phyloP scores from a whole-genome alignment of 768 basidiomycete species.

The Rhizopogon salebrosus region DNA sequence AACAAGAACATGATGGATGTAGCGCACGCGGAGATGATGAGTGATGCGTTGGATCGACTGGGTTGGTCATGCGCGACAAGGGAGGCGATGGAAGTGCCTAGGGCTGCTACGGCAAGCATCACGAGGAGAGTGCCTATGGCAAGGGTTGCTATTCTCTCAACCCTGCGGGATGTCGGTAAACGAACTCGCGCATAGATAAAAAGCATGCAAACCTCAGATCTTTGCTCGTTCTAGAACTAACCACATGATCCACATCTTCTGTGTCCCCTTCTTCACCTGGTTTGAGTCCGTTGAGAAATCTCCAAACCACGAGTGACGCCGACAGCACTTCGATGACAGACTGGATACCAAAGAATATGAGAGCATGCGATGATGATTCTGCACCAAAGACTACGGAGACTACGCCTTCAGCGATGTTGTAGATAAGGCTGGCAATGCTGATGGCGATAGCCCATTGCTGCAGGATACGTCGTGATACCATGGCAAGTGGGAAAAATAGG shows the following conservation, averaged over 20 bases:
- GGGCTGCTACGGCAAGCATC: constrained; percentile 32
- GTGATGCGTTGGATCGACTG: constrained; percentile 31
- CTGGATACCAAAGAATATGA: constrained; percentile 46
- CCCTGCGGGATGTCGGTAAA: constrained; percentile 14
- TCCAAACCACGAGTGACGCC: constrained; percentile 39
- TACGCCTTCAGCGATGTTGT: constrained; percentile 36
- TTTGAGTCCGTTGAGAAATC: constrained; percentile 30
- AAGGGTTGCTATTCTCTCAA: constrained; percentile 32
- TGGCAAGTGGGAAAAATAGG: not conserved
- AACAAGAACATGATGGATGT: constrained; percentile 35
- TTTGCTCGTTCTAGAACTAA: constrained; percentile 3
- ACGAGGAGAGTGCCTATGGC: constrained; percentile 34
- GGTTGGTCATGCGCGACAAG: constrained; percentile 34
- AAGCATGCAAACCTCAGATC: not conserved
- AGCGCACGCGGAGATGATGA: constrained; percentile 39
- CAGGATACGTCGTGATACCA: constrained; percentile 27
- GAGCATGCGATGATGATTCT: constrained; percentile 38
- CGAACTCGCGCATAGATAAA: not conserved
- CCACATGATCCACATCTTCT: constrained; percentile 9
- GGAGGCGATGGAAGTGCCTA: constrained; percentile 28
- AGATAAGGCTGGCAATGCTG: constrained; percentile 37
- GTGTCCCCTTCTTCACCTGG: constrained; percentile 28
- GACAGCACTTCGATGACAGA: constrained; percentile 44
- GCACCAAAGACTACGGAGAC: constrained; percentile 40
- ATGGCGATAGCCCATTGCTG: constrained; percentile 34